Percentiles rank a stretch among this genome's conserved stretches.
Conservation (phyloP, 2,329 filamentous ascomycete genomes). For the Fusarium irregulare region DNA sequence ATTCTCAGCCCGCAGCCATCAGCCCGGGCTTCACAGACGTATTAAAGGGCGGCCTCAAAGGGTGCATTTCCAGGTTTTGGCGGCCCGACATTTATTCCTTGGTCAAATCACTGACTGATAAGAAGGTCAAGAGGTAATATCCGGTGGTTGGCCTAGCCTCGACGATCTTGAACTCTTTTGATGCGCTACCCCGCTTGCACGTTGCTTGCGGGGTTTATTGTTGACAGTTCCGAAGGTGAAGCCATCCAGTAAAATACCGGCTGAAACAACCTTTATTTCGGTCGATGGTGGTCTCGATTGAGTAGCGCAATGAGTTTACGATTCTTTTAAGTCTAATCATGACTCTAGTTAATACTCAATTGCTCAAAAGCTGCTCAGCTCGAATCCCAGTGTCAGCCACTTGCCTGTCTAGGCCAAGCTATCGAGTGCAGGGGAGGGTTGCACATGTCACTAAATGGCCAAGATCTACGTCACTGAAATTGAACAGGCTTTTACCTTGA, state of each 20-base stretch:
- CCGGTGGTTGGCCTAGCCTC: constrained; percentile 10
- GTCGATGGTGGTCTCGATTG: neutral
- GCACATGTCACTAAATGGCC: constrained; percentile 5
- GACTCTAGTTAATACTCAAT: constrained; percentile 1
- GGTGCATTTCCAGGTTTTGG: neutral
- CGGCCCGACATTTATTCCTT: constrained; percentile 34
- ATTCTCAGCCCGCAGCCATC: neutral
- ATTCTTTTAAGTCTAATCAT: constrained; percentile 7
- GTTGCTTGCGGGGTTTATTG: constrained; percentile 9
- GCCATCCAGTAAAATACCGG: neutral
- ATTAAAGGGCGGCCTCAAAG: constrained; percentile 9
- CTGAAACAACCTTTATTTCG: neutral
- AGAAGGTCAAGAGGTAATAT: constrained; percentile 9
- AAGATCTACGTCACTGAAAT: constrained; percentile 15
- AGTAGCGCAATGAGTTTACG: neutral
- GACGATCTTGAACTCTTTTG: constrained; percentile 33
- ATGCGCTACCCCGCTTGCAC: constrained; percentile 17
- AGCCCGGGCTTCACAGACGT: neutral
- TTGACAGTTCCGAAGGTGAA: neutral
- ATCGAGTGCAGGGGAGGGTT: constrained; percentile 13
- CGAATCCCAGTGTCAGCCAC: constrained; percentile 13
- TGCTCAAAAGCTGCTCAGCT: neutral
- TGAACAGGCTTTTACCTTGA: neutral
- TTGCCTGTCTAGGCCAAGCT: constrained; percentile 10
- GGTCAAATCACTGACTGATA: constrained; percentile 6